Conservation (phyloP, 2,329 filamentous ascomycete genomes). For the Xylariaceae sp. region DNA sequence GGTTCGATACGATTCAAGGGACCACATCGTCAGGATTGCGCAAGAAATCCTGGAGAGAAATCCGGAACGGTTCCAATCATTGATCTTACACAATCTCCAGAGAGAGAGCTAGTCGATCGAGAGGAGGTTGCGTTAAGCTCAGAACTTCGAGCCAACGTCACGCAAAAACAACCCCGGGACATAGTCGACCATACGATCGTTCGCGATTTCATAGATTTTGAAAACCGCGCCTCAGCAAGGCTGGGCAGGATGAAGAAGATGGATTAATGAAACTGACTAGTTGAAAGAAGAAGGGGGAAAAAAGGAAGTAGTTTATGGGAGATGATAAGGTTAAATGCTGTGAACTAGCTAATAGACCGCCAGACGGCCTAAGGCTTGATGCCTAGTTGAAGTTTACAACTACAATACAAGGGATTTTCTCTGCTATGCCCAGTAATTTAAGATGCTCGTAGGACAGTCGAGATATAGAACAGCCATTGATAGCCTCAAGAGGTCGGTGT, state of each 20-base stretch:
- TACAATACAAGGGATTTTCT: too few relatives aligned
- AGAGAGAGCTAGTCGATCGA: not conserved
- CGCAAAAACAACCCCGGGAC: not conserved
- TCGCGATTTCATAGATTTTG: not conserved
- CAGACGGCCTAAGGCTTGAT: too few relatives aligned
- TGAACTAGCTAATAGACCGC: too few relatives aligned
- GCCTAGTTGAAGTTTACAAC: too few relatives aligned
- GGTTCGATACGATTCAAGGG: not conserved
- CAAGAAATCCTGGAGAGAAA: not conserved
- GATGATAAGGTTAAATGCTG: too few relatives aligned
- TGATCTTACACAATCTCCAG: slow-evolving; percentile 6
- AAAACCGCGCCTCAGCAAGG: not conserved
- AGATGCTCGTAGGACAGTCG: too few relatives aligned
- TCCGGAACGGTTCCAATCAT: slow-evolving; percentile 4
- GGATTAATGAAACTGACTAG: not conserved
- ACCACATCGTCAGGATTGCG: not conserved
- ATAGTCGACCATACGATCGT: not conserved
- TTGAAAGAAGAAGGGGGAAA: too few relatives aligned
- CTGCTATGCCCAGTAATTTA: too few relatives aligned
- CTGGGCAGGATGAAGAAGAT: slow-evolving; percentile 1
- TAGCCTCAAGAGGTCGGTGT: too few relatives aligned
- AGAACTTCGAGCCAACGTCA: not conserved
- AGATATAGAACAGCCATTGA: too few relatives aligned
- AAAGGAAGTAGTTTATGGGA: too few relatives aligned
- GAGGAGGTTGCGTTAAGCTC: not conserved